These are phyloP conservation scores for Colletotrichum aenigma DNA, from an alignment of 2,329 filamentous ascomycete genomes.

Conservation along the genomic window DNA sequence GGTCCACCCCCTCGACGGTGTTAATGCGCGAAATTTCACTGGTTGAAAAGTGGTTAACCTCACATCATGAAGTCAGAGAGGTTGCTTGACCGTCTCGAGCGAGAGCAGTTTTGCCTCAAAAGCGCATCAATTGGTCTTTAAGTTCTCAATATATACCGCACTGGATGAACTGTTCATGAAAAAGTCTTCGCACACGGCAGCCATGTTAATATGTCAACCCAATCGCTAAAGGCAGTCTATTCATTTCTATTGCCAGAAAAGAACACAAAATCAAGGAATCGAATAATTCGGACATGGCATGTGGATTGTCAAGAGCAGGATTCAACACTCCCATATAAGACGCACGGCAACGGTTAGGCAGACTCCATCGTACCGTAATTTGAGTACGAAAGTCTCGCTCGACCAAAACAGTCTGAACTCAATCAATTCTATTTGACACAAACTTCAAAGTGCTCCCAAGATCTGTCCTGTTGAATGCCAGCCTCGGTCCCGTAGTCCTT, in stretches of 20 bases:
- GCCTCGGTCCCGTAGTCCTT: neutral
- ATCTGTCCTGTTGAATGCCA: neutral
- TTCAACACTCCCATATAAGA: neutral
- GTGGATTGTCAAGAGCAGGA: neutral
- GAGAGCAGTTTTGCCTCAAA: neutral
- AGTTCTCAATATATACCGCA: neutral
- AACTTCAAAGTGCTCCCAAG: neutral
- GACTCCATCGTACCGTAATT: neutral
- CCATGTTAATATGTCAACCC: neutral
- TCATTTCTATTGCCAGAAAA: neutral
- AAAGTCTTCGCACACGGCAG: neutral
- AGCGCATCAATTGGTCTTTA: neutral
- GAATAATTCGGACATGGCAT: neutral
- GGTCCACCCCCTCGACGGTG: neutral
- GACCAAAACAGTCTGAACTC: neutral
- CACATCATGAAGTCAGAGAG: neutral
- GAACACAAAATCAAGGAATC: neutral
- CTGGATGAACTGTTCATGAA: neutral
- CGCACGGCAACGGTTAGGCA: neutral
- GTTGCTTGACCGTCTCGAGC: neutral
- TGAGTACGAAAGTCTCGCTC: neutral
- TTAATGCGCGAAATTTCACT: conserved; percentile 5
- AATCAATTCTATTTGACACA: neutral
- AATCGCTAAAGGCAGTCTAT: neutral
- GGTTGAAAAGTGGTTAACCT: neutral